Evolutionary conservation across 352 stramenopile genomes (phyloP), one percentile per base, ranked within the genome.

Genomic region (Phytophthora hybrid): DNA sequence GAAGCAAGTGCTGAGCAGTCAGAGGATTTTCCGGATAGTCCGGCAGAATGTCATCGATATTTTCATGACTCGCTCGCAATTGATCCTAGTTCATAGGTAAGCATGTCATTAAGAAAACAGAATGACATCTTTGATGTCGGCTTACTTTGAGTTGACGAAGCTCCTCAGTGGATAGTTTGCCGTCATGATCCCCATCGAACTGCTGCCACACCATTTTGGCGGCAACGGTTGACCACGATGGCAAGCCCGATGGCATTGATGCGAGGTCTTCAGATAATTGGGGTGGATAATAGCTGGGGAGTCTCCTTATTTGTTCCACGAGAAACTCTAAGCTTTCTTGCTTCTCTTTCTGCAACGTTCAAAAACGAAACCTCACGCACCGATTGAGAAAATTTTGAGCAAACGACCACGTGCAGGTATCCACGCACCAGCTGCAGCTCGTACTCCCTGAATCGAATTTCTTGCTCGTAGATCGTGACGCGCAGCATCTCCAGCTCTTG

Each of bases 401-500:
- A 31, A 55, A 55, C 47, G 29, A 29, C n/a, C 19, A 55, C 18
- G 9, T 10, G 29, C 14, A 41, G 14, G 18, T 21, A 13, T 11
- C n/a, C 18, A 69, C 72, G 32, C n/a, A 91, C 83, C 78, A 91
- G 26, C 23, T 87, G 66, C 23, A 74, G 49, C 47, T 92, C 82
- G 19, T 82, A 76, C 21, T 88, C 78, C 6, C 79, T 79, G 34
- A 89, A 73, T 2, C 76, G 69, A 19, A 86, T 67, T 67, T 90
- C 82, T 73, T 91, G 85, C 51, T 86, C 82, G 62, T 91, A 93
- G 55, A 93, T 80, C 16, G 82, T 86, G 23, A 73, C 74, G 52
- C 80, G 82, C 21, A 93, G 77, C 73, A 81, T 87, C 19, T 91
- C 80, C 11, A 93, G 52, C 61, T 91, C 80, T 23, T 89, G 66